Evolutionary conservation across 345 rosid species (phyloP), one percentile per base, ranked within the genome.

Genomic region (Kandelia obovata): DNA sequence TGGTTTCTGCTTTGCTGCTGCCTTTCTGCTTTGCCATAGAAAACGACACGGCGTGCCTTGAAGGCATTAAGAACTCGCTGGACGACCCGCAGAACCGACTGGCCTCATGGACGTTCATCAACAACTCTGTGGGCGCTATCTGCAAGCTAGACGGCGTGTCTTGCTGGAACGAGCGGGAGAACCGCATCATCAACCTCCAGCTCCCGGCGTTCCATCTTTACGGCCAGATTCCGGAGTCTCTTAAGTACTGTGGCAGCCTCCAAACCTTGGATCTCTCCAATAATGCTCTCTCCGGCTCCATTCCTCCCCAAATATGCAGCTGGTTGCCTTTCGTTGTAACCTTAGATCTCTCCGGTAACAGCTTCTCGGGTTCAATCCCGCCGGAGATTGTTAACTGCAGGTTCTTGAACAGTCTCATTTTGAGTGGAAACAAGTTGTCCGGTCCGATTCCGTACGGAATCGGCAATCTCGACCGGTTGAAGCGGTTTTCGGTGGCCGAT

Each of bases 121-220:
- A 83, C 79, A 47, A 84, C 0, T 71, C 91, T 10, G 71, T 72
- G 43, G 92, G 80, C 17, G 80, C 82, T 49, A 63, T 93, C 26
- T 93, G 98, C 83, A 83, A 62, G 26, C 86, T 91, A 73, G 83
- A 73, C 2, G 97, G 98, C 7, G 96, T 93, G 47, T 47, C 96
- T 25, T 93, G 97, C 67, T 93, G 98, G 98, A 94, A 94, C 73
- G 89, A 83, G 53, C 83, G 71, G 5, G 96, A 91, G 71, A 87
- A 88, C 62, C 83, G 97, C 55, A 75, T 94, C 15, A 65, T 86
- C 61, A 65, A 60, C 62, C 78, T 93, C 9, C 81, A 89, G 72
- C 84, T 93, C 10, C 61, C 80, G 3, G 89, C 71, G 10, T 85
- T 89, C 89, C 66, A 69, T 20, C 82, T 94, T 34, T 73, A 89